Percentiles rank a stretch among this genome's conserved stretches.
Conservation (phyloP, 1,284 basidiomycete genomes). For the Inonotus hispidus region DNA sequence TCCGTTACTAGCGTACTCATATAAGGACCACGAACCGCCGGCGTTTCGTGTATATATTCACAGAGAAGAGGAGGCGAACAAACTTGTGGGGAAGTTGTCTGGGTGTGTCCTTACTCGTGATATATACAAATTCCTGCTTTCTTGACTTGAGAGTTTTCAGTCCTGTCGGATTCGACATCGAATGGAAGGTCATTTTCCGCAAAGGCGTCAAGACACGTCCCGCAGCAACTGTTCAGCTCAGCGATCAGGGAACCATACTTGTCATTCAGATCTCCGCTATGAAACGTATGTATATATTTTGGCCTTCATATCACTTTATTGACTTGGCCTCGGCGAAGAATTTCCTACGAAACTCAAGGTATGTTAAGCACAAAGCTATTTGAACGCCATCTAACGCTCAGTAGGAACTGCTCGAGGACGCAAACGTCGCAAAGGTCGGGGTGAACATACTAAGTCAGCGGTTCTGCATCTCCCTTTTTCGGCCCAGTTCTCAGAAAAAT, state of each 20-base stretch:
- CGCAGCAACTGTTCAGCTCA: constrained; percentile 50
- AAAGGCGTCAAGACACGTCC: constrained; percentile 30
- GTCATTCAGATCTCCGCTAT: constrained; percentile 54
- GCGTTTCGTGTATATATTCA: constrained; percentile 38
- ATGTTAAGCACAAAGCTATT: background rate
- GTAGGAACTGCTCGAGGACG: constrained; percentile 45
- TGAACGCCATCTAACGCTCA: too few species aligned
- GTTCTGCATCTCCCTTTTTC: background rate
- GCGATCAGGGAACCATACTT: constrained; percentile 41
- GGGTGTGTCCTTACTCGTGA: constrained; percentile 28
- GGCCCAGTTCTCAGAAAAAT: background rate
- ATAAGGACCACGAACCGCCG: constrained; percentile 31
- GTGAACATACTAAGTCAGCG: constrained; percentile 54
- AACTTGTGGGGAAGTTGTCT: constrained; percentile 34
- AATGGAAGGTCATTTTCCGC: constrained; percentile 46
- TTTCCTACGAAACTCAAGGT: constrained; percentile 11
- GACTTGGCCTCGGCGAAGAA: background rate
- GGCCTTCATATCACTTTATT: background rate
- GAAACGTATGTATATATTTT: constrained; percentile 34
- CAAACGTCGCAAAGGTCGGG: constrained; percentile 46
- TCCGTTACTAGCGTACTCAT: constrained; percentile 31
- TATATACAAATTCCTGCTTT: background rate
- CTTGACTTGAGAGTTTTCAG: constrained; percentile 26
- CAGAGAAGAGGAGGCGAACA: constrained; percentile 39
- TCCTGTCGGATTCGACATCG: constrained; percentile 56